A percentile compares a stretch with the other conserved stretches of the same genome.
phyloP scores from a whole-genome alignment of 805 yeast genomes.

The Candida krabiensis region DNA sequence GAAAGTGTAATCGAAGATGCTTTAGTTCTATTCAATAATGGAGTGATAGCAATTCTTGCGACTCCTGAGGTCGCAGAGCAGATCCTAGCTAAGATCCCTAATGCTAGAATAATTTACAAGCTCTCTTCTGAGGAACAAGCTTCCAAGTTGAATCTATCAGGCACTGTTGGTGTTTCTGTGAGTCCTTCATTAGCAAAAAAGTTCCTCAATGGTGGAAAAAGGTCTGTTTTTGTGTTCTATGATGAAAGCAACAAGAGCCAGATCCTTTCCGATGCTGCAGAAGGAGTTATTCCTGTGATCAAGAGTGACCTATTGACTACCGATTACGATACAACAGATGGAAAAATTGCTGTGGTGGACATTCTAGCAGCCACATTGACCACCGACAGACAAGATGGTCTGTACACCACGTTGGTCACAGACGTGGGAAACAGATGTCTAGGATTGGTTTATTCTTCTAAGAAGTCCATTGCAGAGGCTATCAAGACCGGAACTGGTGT shows the following conservation, averaged over 20 bases:
- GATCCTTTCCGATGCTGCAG: constrained; percentile 25
- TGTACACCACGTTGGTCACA: constrained; percentile 81
- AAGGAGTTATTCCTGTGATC: constrained; percentile 39
- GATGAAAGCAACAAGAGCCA: constrained; percentile 14
- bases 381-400: constrained; percentile 85
- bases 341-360: constrained; percentile 33
- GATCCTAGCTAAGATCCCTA: constrained; percentile 32
- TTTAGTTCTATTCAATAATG: constrained; percentile 31
- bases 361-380: constrained; percentile 52
- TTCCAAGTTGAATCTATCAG: constrained; percentile 16
- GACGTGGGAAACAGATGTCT: constrained; percentile 68
- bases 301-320: constrained; percentile 31
- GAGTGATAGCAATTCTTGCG: constrained; percentile 29
- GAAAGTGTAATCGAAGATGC: constrained; percentile 22
- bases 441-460: constrained; percentile 90
- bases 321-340: constrained; percentile 31
- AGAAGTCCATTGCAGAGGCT: constrained; percentile 78
- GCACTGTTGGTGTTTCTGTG: constrained; percentile 21
- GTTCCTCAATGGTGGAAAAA: constrained; percentile 15
- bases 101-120: constrained; percentile 33
- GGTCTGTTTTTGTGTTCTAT: constrained; percentile 14
- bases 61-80: constrained; percentile 14
- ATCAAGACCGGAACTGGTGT: constrained; percentile 83
- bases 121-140: constrained; percentile 18
- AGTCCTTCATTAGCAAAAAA: constrained; percentile 16